Evolutionary conservation across 257 asterid species (phyloP).

Genomic region (Ehretia macrophylla): DNA sequence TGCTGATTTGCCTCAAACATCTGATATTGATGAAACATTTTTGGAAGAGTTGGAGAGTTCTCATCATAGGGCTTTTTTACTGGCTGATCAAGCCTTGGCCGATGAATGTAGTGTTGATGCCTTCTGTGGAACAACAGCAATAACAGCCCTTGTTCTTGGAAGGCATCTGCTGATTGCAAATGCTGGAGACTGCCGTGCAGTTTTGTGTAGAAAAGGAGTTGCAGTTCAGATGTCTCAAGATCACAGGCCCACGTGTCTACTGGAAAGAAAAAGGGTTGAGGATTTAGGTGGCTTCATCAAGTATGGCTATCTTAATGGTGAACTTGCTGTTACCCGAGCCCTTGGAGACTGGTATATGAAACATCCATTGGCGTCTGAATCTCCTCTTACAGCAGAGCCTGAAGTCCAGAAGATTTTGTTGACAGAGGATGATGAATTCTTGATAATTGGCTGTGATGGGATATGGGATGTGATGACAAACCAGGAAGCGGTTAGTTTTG

Average conservation of each 20-base stretch:
- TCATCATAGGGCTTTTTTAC: conserved; percentile 55
- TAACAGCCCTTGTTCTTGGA: conserved; percentile 74
- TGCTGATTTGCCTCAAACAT: conserved; percentile 51
- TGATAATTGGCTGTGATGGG: conserved; percentile 91
- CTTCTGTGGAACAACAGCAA: conserved; percentile 88
- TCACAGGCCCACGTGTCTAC: conserved; percentile 66
- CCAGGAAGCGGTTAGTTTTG: conserved; percentile 79
- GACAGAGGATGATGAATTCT: conserved; percentile 83
- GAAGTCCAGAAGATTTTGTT: conserved; percentile 51
- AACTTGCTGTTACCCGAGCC: conserved; percentile 84
- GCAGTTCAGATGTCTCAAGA: conserved; percentile 91
- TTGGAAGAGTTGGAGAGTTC: conserved; percentile 50
- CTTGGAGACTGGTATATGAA: conserved; percentile 98
- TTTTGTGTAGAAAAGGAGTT: conserved; percentile 75
- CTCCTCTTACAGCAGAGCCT: conserved; percentile 90
- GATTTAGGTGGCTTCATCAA: conserved; percentile 74
- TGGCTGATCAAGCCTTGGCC: conserved; percentile 75
- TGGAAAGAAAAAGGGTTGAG: conserved; percentile 68
- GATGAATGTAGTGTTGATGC: conserved; percentile 52
- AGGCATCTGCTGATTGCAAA: conserved; percentile 70
- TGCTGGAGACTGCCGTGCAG: conserved; percentile 97
- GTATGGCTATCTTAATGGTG: conserved; percentile 78
- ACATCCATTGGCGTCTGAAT: conserved; percentile 66
- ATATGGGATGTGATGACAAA: conserved; percentile 89
- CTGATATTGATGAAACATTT: conserved; percentile 52